These are phyloP conservation scores for Solidago caesia DNA, from an alignment of 129 eudicot species.

Conservation along the genomic window DNA sequence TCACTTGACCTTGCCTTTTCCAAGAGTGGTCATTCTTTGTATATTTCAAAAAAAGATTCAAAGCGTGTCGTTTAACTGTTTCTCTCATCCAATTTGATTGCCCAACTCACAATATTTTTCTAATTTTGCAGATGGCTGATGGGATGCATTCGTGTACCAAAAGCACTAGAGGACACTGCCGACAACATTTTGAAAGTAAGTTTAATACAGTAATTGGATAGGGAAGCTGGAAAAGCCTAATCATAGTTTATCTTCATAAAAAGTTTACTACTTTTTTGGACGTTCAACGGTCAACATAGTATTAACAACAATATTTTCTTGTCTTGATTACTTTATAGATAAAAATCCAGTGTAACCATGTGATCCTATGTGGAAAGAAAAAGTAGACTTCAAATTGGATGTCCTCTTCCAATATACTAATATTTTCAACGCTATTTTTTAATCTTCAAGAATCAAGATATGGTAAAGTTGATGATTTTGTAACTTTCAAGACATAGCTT, in stretches of 20 bases:
- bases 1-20: slow-evolving; percentile 35
- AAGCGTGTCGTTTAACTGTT: slow-evolving; percentile 23
- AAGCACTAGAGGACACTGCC: slow-evolving; percentile 33
- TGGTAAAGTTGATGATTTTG: not conserved
- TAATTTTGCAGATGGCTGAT: slow-evolving; percentile 24
- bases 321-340: slow-evolving; percentile 13
- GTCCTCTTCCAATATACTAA: slow-evolving; percentile 1
- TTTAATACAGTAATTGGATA: slow-evolving; percentile 23
- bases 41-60: slow-evolving; percentile 1
- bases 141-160: slow-evolving; percentile 32
- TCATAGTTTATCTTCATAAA: slow-evolving; percentile 33
- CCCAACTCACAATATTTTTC: slow-evolving; percentile 22
- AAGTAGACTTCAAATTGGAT: slow-evolving; percentile 22
- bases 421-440: not conserved
- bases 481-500: not conserved
- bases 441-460: not conserved
- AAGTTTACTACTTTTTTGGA: slow-evolving; percentile 22
- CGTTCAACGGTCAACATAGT: slow-evolving; percentile 43
- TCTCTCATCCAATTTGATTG: slow-evolving; percentile 24
- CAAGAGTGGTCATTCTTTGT: slow-evolving; percentile 23
- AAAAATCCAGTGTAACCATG: slow-evolving; percentile 24
- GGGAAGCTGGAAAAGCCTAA: slow-evolving; percentile 18
- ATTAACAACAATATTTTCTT: slow-evolving; percentile 20
- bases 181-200: slow-evolving; percentile 24
- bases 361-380: slow-evolving; percentile 35